Evolutionary conservation across 2,329 filamentous ascomycete species (phyloP).

Genomic region (Cryphonectria parasitica): DNA sequence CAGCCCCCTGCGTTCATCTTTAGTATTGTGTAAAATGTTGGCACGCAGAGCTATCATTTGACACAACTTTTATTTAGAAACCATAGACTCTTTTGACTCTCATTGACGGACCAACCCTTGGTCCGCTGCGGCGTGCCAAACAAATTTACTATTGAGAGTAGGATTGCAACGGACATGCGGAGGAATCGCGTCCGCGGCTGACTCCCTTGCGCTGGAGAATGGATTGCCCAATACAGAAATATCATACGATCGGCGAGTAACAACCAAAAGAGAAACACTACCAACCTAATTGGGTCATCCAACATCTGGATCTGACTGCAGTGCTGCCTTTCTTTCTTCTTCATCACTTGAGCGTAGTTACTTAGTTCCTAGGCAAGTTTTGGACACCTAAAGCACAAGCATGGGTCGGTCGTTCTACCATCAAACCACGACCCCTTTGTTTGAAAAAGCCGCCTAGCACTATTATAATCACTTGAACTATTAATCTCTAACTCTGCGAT

Average conservation of each 20-base stretch:
- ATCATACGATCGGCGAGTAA: slow-evolving; percentile 1
- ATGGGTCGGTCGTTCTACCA: not conserved
- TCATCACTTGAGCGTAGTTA: not conserved
- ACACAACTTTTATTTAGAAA: too few relatives aligned
- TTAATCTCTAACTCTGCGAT: not conserved
- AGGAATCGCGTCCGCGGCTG: not conserved
- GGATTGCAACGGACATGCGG: not conserved
- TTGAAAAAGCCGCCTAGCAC: not conserved
- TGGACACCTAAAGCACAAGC: not conserved
- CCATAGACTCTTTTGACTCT: too few relatives aligned
- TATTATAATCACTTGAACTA: not conserved
- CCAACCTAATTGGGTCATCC: not conserved
- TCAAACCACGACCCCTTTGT: not conserved
- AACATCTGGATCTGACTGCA: not conserved
- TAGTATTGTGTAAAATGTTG: too few relatives aligned
- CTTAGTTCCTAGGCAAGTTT: not conserved
- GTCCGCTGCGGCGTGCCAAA: too few relatives aligned
- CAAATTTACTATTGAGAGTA: too few relatives aligned
- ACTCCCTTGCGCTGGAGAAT: not conserved
- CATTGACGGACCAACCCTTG: too few relatives aligned
- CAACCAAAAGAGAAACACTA: not conserved
- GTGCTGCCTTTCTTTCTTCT: not conserved
- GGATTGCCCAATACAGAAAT: not conserved
- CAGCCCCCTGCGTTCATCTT: too few relatives aligned
- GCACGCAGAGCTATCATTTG: too few relatives aligned